A percentile compares a stretch with the other conserved stretches of the same genome.
phyloP scores from a whole-genome alignment of 768 basidiomycete genomes.

The Podaxis mareebaensis region DNA sequence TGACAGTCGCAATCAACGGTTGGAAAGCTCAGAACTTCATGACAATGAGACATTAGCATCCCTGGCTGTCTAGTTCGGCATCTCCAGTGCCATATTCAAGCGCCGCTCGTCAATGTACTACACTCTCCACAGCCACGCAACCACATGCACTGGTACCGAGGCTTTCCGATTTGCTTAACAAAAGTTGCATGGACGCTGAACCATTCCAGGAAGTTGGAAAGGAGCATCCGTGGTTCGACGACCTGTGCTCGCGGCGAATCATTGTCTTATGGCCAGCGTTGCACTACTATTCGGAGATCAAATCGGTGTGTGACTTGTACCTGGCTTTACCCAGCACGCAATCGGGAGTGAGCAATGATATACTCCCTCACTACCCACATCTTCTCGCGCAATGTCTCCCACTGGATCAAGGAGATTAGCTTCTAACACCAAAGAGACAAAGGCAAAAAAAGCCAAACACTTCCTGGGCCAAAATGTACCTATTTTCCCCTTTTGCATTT shows the following conservation, averaged over 20 bases:
- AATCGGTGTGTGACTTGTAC: background rate
- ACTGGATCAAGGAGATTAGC: background rate
- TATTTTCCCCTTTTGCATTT: background rate
- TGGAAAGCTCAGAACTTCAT: background rate
- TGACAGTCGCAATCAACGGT: too few species aligned
- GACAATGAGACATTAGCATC: background rate
- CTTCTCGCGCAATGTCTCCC: background rate
- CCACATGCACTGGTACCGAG: background rate
- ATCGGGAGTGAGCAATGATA: too few species aligned
- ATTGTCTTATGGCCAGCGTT: background rate
- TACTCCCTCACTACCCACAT: too few species aligned
- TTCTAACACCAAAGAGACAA: background rate
- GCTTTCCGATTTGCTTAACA: background rate
- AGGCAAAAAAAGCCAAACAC: background rate
- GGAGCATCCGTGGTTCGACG: background rate
- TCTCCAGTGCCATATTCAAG: background rate
- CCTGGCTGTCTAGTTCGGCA: background rate
- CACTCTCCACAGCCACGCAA: background rate
- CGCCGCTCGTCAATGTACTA: background rate
- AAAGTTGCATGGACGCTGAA: background rate
- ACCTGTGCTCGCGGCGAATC: background rate
- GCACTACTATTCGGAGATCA: conserved; percentile 3
- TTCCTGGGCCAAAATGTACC: background rate
- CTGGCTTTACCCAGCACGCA: too few species aligned
- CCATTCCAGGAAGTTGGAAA: too few species aligned